Conservation (phyloP, 176 grass and related monocot genomes). For the Oryza glumipatula region DNA sequence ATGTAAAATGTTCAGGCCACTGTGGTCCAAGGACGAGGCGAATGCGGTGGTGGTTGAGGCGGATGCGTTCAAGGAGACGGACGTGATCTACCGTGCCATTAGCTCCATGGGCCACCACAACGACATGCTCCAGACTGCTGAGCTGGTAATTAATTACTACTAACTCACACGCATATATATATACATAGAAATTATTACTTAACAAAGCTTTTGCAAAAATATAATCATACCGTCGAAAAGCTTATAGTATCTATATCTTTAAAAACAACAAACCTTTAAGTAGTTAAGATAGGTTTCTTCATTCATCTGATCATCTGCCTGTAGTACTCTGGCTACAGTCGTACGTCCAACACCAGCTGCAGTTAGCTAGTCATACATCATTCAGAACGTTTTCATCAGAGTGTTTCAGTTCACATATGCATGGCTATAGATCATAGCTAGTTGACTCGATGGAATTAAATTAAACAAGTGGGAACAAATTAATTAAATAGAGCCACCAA, state of each 20-base stretch:
- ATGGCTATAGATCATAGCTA: not conserved
- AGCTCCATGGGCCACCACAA: slow-evolving; percentile 92
- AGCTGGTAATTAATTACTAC: slow-evolving; percentile 54
- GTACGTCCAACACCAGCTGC: not conserved
- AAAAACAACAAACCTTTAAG: too few relatives aligned
- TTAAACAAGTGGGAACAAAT: not conserved
- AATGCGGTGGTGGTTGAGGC: slow-evolving; percentile 81
- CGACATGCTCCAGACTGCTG: slow-evolving; percentile 90
- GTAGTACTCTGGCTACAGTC: too few relatives aligned
- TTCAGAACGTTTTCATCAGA: not conserved
- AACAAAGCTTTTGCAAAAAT: too few relatives aligned
- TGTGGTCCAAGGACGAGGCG: slow-evolving; percentile 54
- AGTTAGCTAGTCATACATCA: not conserved
- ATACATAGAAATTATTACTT: too few relatives aligned
- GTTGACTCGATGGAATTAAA: not conserved
- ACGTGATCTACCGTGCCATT: slow-evolving; percentile 93
- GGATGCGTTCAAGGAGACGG: slow-evolving; percentile 89
- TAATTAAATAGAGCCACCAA: not conserved
- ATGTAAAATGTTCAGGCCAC: slow-evolving; percentile 34
- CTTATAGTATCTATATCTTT: too few relatives aligned
- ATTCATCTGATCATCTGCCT: too few relatives aligned
- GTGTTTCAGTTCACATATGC: not conserved
- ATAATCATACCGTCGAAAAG: too few relatives aligned
- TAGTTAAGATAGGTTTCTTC: too few relatives aligned
- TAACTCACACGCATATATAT: too few relatives aligned